Evolutionary conservation across 371 early-diverging fungal genomes (phyloP), one percentile per base, ranked within the genome.

Genomic region (Mucor plumbeus): DNA sequence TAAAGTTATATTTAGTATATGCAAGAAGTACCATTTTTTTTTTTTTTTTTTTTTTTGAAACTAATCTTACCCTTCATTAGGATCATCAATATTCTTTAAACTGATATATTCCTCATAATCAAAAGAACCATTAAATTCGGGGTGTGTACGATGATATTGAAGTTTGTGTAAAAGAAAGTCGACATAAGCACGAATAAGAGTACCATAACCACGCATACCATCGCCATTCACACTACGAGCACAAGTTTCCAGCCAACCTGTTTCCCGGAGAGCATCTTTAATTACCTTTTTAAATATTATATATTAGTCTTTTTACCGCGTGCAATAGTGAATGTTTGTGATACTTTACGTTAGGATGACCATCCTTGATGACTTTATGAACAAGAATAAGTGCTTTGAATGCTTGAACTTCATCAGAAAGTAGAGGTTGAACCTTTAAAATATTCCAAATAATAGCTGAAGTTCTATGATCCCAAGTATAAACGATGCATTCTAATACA

Each of bases 71-170:
- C 99, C 98, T 87, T 97, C 98, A 77, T 99, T 97, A 11, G 97
- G 97, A 82, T 98, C 97, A 71, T 96, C 94, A 59, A 95, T 93
- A 48, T 94, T 94, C 75, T 92, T 93, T 63, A 97, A 81, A 40
- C 94, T 91, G 35, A 95, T 89, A 64, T 97, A 99, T 72, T 99
- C 99, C 67, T 98, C 94, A 77, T 97, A 99, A 72, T 97, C 97
- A 81, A 99, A 98, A 61, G 87, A 90, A 31, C 95, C 98, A 62
- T 89, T 94, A 73, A 98, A 99, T 65, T 96, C 96, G 8, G 96
- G 95, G 76, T 97, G 96, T 17, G 88, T 78, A 34, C 89, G 79
- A 72, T 99, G 99, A 78, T 91, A 98, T 64, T 95, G 89, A 63
- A 99, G 90, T 79, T 99, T 99, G 41, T 90, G 87, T 65, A 89